Conservation (phyloP, 768 basidiomycete genomes). For the Ramaria sp. region DNA sequence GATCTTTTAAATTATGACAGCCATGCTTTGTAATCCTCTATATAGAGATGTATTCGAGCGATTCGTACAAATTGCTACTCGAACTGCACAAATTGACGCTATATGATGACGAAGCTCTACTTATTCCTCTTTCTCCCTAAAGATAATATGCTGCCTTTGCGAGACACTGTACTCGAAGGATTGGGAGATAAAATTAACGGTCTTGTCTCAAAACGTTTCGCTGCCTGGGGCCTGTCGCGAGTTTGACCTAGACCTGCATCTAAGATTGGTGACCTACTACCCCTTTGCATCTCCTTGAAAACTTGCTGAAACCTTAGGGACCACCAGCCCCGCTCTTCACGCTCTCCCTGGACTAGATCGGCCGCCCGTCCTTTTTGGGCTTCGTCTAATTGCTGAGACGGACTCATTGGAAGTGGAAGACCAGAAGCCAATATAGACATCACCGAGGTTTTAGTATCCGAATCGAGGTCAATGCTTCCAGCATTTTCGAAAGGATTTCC, state of each 20-base stretch:
- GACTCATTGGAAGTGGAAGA: constrained; percentile 59
- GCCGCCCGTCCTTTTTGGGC: constrained; percentile 19
- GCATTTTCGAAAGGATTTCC: constrained; percentile 19
- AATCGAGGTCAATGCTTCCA: constrained; percentile 19
- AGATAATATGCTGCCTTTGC: neutral
- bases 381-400: constrained; percentile 45
- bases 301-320: constrained; percentile 53
- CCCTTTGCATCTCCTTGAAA: constrained; percentile 38
- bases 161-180: neutral
- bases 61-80: no score
- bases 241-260: neutral
- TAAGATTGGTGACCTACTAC: neutral
- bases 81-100: no score
- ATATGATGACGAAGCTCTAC: neutral
- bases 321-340: constrained; percentile 72
- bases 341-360: constrained; percentile 32
- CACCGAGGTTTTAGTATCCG: constrained; percentile 24
- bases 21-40: no score
- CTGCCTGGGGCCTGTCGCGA: neutral
- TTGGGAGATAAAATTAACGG: constrained; percentile 1
- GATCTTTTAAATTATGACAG: no score
- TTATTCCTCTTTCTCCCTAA: constrained; percentile 2
- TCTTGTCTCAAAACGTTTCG: neutral
- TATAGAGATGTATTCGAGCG: no score
- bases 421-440: constrained; percentile 32